Evolutionary conservation across 202 grass and related monocot species (phyloP).

Genomic region (Setaria italica): DNA sequence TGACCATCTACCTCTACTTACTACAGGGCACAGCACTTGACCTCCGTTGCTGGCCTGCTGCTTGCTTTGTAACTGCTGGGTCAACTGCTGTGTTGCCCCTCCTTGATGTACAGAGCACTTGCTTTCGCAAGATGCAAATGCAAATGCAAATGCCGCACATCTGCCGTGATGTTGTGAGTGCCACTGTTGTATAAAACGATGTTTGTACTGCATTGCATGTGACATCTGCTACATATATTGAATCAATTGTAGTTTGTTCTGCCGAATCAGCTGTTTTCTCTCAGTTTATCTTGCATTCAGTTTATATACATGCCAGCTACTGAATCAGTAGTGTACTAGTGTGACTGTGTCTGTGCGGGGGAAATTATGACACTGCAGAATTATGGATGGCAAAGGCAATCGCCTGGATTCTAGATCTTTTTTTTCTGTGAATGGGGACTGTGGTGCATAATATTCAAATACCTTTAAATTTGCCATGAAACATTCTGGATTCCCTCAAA

Average conservation of each 20-base stretch:
- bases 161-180: not conserved
- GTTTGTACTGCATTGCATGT: conserved; percentile 25
- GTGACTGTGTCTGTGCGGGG: too few relatives aligned
- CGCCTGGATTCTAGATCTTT: too few relatives aligned
- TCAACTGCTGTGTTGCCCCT: conserved; percentile 26
- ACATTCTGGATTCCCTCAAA: too few relatives aligned
- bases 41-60: conserved; percentile 18
- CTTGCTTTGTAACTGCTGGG: conserved; percentile 26
- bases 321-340: not conserved
- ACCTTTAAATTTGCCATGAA: too few relatives aligned
- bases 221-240: conserved; percentile 15
- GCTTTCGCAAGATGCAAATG: not conserved
- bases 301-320: not conserved
- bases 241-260: conserved; percentile 19
- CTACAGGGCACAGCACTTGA: not conserved
- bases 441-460: too few relatives aligned
- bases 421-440: too few relatives aligned
- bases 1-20: not conserved
- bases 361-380: not conserved
- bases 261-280: not conserved
- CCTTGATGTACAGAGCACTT: conserved; percentile 13
- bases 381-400: too few relatives aligned
- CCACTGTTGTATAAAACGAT: conserved; percentile 34
- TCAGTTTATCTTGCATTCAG: not conserved
- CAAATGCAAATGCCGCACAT: conserved; percentile 18